Conservation (phyloP, 768 basidiomycete species). For the Lactarius quietus region DNA sequence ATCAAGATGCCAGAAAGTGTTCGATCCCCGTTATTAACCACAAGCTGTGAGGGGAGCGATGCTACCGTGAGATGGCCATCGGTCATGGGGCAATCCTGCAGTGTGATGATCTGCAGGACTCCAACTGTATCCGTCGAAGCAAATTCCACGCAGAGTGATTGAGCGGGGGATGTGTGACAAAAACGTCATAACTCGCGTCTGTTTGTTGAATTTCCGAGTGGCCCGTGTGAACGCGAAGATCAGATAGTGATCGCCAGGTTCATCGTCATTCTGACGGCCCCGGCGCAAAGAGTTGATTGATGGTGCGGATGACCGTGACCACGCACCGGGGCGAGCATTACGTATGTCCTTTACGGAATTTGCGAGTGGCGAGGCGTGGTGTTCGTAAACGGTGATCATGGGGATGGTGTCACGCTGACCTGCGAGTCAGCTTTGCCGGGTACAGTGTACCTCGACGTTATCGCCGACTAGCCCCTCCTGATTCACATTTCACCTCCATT, state of each 20-base stretch:
- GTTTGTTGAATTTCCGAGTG: not conserved
- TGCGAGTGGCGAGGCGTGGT: not conserved
- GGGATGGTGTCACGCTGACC: not conserved
- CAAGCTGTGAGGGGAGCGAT: not conserved
- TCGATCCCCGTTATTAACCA: not conserved
- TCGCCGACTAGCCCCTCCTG: not conserved
- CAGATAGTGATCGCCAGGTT: not conserved
- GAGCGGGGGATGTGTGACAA: not conserved
- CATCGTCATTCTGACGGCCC: not conserved
- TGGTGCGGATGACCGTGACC: not conserved
- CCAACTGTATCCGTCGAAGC: not conserved
- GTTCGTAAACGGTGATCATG: not conserved
- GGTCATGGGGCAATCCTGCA: not conserved
- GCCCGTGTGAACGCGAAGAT: not conserved
- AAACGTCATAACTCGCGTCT: not conserved
- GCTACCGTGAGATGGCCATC: not conserved
- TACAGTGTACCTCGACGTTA: not conserved
- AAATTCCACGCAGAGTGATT: not conserved
- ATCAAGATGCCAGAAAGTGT: not conserved
- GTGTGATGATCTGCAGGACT: not conserved
- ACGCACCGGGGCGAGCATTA: not conserved
- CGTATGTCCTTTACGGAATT: not conserved
- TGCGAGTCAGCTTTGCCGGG: not conserved
- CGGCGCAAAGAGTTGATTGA: slow-evolving; percentile 1
- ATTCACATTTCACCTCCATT: not conserved